These are phyloP conservation scores for Nymphaea colorata DNA, from an alignment of 164 flowering plant genomes.

Conservation along the genomic window DNA sequence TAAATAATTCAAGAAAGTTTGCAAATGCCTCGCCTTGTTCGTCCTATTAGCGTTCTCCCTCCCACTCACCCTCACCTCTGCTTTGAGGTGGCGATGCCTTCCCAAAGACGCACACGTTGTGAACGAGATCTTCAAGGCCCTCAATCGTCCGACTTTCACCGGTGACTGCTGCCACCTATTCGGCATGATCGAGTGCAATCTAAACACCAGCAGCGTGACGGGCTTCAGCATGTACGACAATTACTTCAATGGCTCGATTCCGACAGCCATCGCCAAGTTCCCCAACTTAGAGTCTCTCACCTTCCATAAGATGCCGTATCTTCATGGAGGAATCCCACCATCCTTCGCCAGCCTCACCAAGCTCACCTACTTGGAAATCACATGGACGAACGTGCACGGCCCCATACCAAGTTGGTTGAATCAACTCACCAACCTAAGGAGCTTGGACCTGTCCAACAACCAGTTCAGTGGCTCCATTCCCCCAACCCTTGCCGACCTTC, in stretches of 20 bases:
- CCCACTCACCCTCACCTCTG: not conserved
- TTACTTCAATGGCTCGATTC: not conserved
- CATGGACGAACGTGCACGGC: not conserved
- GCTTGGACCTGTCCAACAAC: not conserved
- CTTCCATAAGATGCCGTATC: not conserved
- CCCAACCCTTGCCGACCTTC: not conserved
- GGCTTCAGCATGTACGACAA: not conserved
- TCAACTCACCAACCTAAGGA: not conserved
- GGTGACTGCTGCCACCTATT: not conserved
- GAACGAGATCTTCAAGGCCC: not conserved
- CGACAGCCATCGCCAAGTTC: not conserved
- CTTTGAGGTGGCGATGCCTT: not conserved
- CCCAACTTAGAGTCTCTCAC: not conserved
- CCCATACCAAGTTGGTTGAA: slow-evolving; percentile 1
- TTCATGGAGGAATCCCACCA: slow-evolving; percentile 1
- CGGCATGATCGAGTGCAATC: not conserved
- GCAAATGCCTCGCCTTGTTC: too few relatives aligned
- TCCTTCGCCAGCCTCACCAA: not conserved
- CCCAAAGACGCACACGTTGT: not conserved
- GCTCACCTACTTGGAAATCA: not conserved
- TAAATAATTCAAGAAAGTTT: too few relatives aligned
- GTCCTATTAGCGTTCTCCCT: not conserved
- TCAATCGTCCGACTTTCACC: not conserved
- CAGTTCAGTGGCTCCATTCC: not conserved
- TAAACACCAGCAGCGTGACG: not conserved